Evolutionary conservation across 441 rosid species (phyloP), one percentile per base, ranked within the genome.

Genomic region (Mallotus japonicus): DNA sequence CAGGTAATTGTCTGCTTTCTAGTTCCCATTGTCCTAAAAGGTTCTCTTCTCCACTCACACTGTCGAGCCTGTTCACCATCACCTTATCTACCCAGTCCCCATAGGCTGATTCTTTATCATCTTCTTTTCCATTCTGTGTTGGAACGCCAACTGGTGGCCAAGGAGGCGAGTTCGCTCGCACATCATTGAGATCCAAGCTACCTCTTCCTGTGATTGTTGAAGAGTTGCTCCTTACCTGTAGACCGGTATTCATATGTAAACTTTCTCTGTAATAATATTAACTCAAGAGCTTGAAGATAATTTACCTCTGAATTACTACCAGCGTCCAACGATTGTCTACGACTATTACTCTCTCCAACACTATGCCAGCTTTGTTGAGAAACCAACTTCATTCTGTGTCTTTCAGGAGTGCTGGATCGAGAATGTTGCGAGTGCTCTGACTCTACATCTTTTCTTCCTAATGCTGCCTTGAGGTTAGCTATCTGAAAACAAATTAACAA

Each of bases 401-500:
- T 85, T 77, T 88, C 96, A 32, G 93, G 84, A 75, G 86, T 86
- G 73, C 88, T 81, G 57, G 95, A 83, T 62, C 80, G 74, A 67
- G 89, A 82, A 67, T 78, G 76, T 54, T 79, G 88, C 8, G 78
- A 80, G 42, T 76, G 83, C 37, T 86, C 95, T 5, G 80, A 76
- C 55, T 85, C 75, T 34, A 77, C 96, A 70, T 95, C 96, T 81
- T 87, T 95, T 83, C 86, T 85, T 32, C 88, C 85, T 22, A 95
- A 78, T 70, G 98, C 95, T 72, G 94, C 94, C 87, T 90, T 95
- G 40, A 93, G 98, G 75, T 76, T 85, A 62, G 94, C 88, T 77
- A 95, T 82, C 99, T 95, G 85, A 60, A 60, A 72, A 67, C 42
- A 77, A 62, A 72, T 44, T 44, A 51, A 20, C 50, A 49, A 8